Conservation (phyloP, 495 filamentous ascomycete species). For the Chlorociboria aeruginascens region DNA sequence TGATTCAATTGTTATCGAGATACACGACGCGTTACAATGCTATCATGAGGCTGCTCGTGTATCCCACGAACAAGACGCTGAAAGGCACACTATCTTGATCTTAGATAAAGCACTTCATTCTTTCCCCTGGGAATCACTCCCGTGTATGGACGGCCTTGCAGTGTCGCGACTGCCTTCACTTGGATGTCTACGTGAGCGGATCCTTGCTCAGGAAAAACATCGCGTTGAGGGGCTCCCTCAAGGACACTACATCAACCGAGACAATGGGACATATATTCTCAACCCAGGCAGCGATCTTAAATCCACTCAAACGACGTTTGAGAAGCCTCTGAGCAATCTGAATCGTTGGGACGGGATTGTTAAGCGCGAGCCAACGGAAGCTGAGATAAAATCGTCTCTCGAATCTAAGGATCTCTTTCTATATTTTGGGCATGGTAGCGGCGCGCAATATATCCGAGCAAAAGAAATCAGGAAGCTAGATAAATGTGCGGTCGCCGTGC, state of each 20-base stretch:
- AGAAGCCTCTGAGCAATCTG: constrained; percentile 41
- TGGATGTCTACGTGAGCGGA: constrained; percentile 59
- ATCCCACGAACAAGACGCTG: constrained; percentile 18
- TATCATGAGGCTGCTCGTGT: constrained; percentile 52
- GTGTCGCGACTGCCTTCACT: constrained; percentile 79
- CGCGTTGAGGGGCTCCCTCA: constrained; percentile 15
- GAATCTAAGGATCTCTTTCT: constrained; percentile 55
- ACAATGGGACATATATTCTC: constrained; percentile 69
- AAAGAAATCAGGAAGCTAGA: constrained; percentile 67
- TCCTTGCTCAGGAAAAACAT: constrained; percentile 38
- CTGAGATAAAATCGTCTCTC: constrained; percentile 56
- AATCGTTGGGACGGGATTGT: constrained; percentile 53
- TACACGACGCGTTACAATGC: constrained; percentile 61
- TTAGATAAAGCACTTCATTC: constrained; percentile 80
- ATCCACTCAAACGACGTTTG: constrained; percentile 66
- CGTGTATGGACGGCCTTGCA: constrained; percentile 66
- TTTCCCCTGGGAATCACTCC: constrained; percentile 93
- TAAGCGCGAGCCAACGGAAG: constrained; percentile 57
- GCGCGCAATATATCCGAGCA: constrained; percentile 83
- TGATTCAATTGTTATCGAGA: constrained; percentile 77
- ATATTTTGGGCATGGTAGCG: constrained; percentile 93
- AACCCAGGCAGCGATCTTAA: constrained; percentile 76
- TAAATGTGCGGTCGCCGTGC: constrained; percentile 65
- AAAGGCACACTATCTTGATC: constrained; percentile 78
- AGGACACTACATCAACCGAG: constrained; percentile 42